phyloP scores from a whole-genome alignment of 306 rosid genomes.

The Prunus armeniaca region DNA sequence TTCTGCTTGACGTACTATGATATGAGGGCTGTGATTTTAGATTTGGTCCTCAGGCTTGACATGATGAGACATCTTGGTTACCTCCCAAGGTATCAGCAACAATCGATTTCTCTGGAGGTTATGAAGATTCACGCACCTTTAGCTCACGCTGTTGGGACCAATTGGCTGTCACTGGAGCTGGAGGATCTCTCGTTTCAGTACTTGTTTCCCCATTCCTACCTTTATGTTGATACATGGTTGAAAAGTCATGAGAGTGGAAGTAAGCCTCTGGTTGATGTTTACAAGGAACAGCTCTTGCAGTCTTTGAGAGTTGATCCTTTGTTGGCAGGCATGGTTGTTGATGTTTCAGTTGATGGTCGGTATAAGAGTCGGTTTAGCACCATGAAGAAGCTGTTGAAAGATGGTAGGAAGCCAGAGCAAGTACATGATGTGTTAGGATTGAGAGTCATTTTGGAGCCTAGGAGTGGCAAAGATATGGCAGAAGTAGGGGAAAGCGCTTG shows the following conservation, averaged over 20 bases:
- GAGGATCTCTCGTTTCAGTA: constrained; percentile 83
- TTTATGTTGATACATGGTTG: constrained; percentile 75
- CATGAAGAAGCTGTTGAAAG: constrained; percentile 86
- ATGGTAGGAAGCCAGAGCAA: constrained; percentile 81
- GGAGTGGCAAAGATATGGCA: constrained; percentile 31
- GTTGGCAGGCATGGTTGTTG: constrained; percentile 47
- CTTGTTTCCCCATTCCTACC: constrained; percentile 78
- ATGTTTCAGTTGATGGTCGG: constrained; percentile 62
- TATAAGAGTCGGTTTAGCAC: constrained; percentile 87
- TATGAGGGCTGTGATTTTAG: constrained; percentile 73
- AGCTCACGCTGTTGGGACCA: constrained; percentile 82
- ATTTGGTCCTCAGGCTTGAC: constrained; percentile 70
- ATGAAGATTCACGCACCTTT: constrained; percentile 80
- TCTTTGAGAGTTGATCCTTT: constrained; percentile 46
- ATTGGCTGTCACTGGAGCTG: constrained; percentile 60
- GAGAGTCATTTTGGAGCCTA: constrained; percentile 68
- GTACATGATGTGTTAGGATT: constrained; percentile 83
- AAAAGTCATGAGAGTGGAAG: constrained; percentile 56
- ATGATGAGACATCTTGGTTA: constrained; percentile 68
- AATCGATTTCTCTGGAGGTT: constrained; percentile 62
- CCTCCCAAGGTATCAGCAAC: constrained; percentile 80
- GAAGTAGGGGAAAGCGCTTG: constrained; percentile 74
- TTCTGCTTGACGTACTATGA: constrained; percentile 82
- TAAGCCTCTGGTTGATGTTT: constrained; percentile 55
- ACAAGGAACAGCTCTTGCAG: constrained; percentile 49